Evolutionary conservation across 148 eudicot genomes (phyloP).

Genomic region (Chenopodium formosanum): DNA sequence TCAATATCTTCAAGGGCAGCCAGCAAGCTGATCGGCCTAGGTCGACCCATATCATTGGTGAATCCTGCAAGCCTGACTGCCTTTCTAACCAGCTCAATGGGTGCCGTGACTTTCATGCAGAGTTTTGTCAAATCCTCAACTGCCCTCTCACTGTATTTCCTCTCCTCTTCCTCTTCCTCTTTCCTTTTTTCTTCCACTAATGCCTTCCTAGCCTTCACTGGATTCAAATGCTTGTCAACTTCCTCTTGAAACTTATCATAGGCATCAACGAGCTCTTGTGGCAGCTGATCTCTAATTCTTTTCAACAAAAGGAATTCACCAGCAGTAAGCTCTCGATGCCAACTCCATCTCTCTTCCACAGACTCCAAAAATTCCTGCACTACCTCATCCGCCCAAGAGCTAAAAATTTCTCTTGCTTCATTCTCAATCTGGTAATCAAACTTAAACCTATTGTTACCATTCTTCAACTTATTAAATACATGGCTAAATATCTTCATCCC

Average conservation of each 20-base stretch:
- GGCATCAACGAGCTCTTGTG: constrained; percentile 68
- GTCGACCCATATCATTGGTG: constrained; percentile 91
- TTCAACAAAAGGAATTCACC: constrained; percentile 81
- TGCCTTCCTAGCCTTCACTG: constrained; percentile 49
- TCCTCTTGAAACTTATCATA: constrained; percentile 83
- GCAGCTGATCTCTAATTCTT: constrained; percentile 77
- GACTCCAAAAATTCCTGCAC: constrained; percentile 62
- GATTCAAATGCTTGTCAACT: constrained; percentile 70
- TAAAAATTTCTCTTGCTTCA: constrained; percentile 69
- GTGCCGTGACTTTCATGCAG: constrained; percentile 73
- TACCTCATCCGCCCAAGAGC: constrained; percentile 75
- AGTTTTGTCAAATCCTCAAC: constrained; percentile 76
- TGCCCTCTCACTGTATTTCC: constrained; percentile 59
- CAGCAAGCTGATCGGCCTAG: constrained; percentile 69
- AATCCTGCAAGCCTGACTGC: constrained; percentile 74
- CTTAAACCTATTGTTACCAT: constrained; percentile 46
- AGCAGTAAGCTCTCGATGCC: constrained; percentile 57
- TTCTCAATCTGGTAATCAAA: constrained; percentile 68
- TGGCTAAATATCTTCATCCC: constrained; percentile 75
- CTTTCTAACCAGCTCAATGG: constrained; percentile 60
- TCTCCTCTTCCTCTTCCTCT: constrained; percentile 74
- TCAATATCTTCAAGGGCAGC: constrained; percentile 73
- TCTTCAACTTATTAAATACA: constrained; percentile 75
- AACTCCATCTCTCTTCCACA: constrained; percentile 60
- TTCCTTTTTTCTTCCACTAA: constrained; percentile 57